Evolutionary conservation across 495 filamentous ascomycete genomes (phyloP).

Genomic region (Lindgomyces ingoldianus): DNA sequence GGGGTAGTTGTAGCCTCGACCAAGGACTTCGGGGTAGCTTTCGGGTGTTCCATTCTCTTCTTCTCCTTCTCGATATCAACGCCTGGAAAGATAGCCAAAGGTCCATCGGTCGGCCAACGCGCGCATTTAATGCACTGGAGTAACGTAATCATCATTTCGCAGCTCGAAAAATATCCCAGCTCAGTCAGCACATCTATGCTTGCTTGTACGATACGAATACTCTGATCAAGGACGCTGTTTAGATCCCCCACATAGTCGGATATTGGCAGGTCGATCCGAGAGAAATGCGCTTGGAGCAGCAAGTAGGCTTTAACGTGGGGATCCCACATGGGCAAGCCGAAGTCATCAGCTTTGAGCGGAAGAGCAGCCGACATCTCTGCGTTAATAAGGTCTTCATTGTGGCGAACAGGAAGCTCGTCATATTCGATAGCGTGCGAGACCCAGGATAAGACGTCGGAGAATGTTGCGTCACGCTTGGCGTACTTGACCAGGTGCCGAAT

Average conservation of each 20-base stretch:
- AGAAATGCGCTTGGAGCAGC: slow-evolving; percentile 92
- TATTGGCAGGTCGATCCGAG: slow-evolving; percentile 86
- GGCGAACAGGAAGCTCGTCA: slow-evolving; percentile 95
- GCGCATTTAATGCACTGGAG: slow-evolving; percentile 91
- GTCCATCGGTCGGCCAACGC: slow-evolving; percentile 82
- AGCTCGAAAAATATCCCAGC: slow-evolving; percentile 73
- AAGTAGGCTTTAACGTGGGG: slow-evolving; percentile 97
- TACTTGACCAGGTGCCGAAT: slow-evolving; percentile 77
- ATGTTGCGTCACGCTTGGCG: slow-evolving; percentile 74
- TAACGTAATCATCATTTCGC: slow-evolving; percentile 75
- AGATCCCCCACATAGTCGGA: slow-evolving; percentile 97
- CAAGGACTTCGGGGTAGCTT: slow-evolving; percentile 44
- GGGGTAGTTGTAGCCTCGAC: slow-evolving; percentile 51
- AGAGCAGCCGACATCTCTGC: slow-evolving; percentile 81
- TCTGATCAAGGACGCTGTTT: slow-evolving; percentile 79
- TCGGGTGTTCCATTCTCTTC: slow-evolving; percentile 40
- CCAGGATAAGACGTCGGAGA: slow-evolving; percentile 87
- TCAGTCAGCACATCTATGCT: slow-evolving; percentile 94
- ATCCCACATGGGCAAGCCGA: slow-evolving; percentile 93
- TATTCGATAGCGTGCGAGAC: slow-evolving; percentile 94
- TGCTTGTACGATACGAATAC: slow-evolving; percentile 91
- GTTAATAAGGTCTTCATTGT: slow-evolving; percentile 99
- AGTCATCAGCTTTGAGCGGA: slow-evolving; percentile 64
- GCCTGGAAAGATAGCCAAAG: slow-evolving; percentile 81
- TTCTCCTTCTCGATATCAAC: slow-evolving; percentile 54